phyloP scores from a whole-genome alignment of 2,329 filamentous ascomycete genomes.

The Pseudofabraea citricarpa region DNA sequence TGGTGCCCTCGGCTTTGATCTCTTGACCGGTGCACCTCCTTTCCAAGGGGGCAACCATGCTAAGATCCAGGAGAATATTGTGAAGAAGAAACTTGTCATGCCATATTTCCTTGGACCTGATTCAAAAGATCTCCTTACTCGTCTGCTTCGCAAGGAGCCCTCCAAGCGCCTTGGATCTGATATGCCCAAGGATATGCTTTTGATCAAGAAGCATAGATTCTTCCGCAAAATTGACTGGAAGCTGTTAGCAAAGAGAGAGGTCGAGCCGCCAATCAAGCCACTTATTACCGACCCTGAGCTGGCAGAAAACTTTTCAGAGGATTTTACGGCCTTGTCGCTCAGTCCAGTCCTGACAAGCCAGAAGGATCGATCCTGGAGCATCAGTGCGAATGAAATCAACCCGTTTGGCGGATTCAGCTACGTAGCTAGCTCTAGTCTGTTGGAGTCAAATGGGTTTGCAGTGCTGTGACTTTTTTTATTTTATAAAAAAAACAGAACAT shows the following conservation, averaged over 20 bases:
- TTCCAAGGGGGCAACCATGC: slow-evolving; percentile 88
- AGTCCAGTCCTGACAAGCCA: slow-evolving; percentile 58
- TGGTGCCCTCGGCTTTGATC: slow-evolving; percentile 84
- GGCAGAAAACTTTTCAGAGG: slow-evolving; percentile 91
- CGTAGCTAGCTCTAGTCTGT: slow-evolving; percentile 28
- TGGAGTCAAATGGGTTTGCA: slow-evolving; percentile 22
- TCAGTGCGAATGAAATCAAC: slow-evolving; percentile 17
- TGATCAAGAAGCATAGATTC: slow-evolving; percentile 89
- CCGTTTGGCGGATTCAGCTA: slow-evolving; percentile 31
- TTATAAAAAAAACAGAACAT: too few species aligned
- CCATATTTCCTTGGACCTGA: slow-evolving; percentile 90
- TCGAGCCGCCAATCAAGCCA: slow-evolving; percentile 85
- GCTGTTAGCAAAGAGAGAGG: slow-evolving; percentile 73
- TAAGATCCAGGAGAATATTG: slow-evolving; percentile 93
- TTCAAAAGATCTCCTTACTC: slow-evolving; percentile 87
- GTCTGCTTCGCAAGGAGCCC: slow-evolving; percentile 88
- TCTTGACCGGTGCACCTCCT: slow-evolving; percentile 87
- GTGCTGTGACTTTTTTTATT: too few species aligned
- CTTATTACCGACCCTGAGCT: slow-evolving; percentile 93
- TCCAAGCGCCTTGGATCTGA: slow-evolving; percentile 81
- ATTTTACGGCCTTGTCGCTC: slow-evolving; percentile 83
- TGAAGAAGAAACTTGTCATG: slow-evolving; percentile 83
- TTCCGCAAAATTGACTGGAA: slow-evolving; percentile 97
- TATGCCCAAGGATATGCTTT: slow-evolving; percentile 82
- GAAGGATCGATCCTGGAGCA: slow-evolving; percentile 18